These are phyloP conservation scores for Lactarius tabidus DNA, from an alignment of 768 basidiomycete species.

Conservation along the genomic window DNA sequence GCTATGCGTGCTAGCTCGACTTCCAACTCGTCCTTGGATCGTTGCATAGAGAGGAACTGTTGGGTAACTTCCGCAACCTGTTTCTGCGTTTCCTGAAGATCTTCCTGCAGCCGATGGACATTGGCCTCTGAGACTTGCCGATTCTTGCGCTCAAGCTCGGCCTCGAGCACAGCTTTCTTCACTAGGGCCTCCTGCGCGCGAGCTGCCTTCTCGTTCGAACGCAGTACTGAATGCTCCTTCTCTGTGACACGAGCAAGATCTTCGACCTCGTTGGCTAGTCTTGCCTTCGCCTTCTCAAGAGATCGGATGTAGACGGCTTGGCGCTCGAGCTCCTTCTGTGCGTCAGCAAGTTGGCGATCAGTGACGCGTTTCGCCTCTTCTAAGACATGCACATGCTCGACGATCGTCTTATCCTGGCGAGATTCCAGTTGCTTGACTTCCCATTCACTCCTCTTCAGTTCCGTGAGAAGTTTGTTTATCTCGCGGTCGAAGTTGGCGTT, in stretches of 20 bases:
- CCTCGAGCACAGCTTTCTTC: constrained; percentile 49
- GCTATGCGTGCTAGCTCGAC: constrained; percentile 62
- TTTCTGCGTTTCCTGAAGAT: constrained; percentile 51
- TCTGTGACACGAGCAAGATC: constrained; percentile 75
- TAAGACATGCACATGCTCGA: constrained; percentile 94
- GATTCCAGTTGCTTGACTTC: constrained; percentile 83
- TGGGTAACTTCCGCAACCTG: constrained; percentile 55
- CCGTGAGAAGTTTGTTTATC: constrained; percentile 72
- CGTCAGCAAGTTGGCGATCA: constrained; percentile 82
- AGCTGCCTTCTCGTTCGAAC: constrained; percentile 64
- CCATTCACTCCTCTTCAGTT: constrained; percentile 78
- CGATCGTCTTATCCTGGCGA: constrained; percentile 94
- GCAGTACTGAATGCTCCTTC: constrained; percentile 58
- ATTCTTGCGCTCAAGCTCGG: constrained; percentile 63
- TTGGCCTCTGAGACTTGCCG: constrained; percentile 65
- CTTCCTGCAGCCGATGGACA: constrained; percentile 54
- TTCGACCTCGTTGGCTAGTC: constrained; percentile 75
- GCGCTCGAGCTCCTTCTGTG: constrained; percentile 71
- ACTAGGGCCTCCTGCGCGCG: constrained; percentile 60
- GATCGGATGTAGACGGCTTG: constrained; percentile 75
- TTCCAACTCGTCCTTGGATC: constrained; percentile 64
- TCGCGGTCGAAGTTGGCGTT: constrained; percentile 73
- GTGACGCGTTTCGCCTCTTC: constrained; percentile 95
- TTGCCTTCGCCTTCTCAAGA: constrained; percentile 75
- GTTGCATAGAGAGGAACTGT: constrained; percentile 49